Evolutionary conservation across 2,329 filamentous ascomycete genomes (phyloP), one percentile per base, ranked within the genome.

Genomic region (Pseudophaeomoniella oleicola): DNA sequence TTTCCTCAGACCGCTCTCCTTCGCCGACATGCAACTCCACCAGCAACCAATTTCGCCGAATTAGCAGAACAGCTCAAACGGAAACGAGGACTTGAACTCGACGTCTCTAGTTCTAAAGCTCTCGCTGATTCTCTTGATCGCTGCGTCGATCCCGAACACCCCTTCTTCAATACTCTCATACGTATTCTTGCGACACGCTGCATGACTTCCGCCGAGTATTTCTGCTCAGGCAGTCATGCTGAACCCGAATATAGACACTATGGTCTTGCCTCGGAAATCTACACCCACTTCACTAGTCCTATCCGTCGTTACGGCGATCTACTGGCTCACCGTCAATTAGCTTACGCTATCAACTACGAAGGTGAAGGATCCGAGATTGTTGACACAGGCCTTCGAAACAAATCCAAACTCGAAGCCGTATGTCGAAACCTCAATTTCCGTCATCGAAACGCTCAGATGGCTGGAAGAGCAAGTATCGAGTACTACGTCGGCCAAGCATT

Each of bases 201-300:
- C 71, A 98, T 98, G 90, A 94, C 94, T 69, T 90, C 85, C 37
- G 90, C 90, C 43, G 90, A 98, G 61, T 98, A 98, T 63, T 98
- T 98, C 62, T 90, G 83, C 62, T 83, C 88, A 0, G 90, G 90
- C 41, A 87, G 86, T 4, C 86, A 94, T 56, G 76, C 87, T 0
- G 88, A 90, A 56, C 81, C 85, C 1, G 90, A 96, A 55, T 98
- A 94, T 70, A 76, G 85, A 36, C 92, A 98, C 63, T 98, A 98
- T 59, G 90, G 90, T 47, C 77, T 98, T 22, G 92, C 92, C 0
- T 86, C 81, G 3, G 83, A 92, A 51, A 98, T 98, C 55, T 98
- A 98, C 65, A 98, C 90, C 2, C 90, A 98, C 59, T 98, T 98
- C 62, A 98, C 90, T 0, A 92, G 83, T 3, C 92, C 90, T 3